Evolutionary conservation across 2,329 filamentous ascomycete species (phyloP).

Genomic region (Plectosphaerella plurivora): DNA sequence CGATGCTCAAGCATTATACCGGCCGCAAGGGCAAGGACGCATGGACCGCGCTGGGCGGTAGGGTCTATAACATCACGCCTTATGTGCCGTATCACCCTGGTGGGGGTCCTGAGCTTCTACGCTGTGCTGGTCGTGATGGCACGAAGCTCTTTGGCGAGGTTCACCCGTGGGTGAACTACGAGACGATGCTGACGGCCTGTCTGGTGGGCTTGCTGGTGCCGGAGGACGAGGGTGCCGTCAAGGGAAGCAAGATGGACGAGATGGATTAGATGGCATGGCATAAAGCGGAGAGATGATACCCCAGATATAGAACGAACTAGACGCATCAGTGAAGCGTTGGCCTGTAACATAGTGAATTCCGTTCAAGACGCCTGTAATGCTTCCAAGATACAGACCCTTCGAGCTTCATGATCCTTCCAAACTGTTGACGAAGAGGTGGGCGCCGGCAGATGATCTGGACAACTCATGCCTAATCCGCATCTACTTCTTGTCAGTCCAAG

Average conservation of each 20-base stretch:
- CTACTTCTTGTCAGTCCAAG: too few relatives aligned
- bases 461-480: not conserved
- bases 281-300: slow-evolving; percentile 10
- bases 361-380: too few relatives aligned
- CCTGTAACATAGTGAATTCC: too few relatives aligned
- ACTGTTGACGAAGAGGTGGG: too few relatives aligned
- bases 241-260: slow-evolving; percentile 46
- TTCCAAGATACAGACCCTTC: too few relatives aligned
- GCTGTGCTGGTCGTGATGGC: slow-evolving; percentile 57
- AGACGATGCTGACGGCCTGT: slow-evolving; percentile 62
- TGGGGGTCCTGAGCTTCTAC: slow-evolving; percentile 68
- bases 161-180: slow-evolving; percentile 70
- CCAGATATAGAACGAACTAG: too few relatives aligned
- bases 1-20: slow-evolving; percentile 71
- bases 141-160: slow-evolving; percentile 62
- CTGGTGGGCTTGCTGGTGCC: slow-evolving; percentile 60
- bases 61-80: slow-evolving; percentile 90
- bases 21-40: slow-evolving; percentile 81
- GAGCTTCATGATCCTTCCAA: too few relatives aligned
- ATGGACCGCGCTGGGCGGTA: slow-evolving; percentile 85
- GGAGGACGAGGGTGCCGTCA: slow-evolving; percentile 41
- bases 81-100: slow-evolving; percentile 91
- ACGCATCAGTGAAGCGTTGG: too few relatives aligned
- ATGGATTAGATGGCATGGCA: slow-evolving; percentile 45
- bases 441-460: too few relatives aligned